Evolutionary conservation across 805 yeast species (phyloP), one percentile per base, ranked within the genome.

Genomic region (Blastobotrys mokoenaii): DNA sequence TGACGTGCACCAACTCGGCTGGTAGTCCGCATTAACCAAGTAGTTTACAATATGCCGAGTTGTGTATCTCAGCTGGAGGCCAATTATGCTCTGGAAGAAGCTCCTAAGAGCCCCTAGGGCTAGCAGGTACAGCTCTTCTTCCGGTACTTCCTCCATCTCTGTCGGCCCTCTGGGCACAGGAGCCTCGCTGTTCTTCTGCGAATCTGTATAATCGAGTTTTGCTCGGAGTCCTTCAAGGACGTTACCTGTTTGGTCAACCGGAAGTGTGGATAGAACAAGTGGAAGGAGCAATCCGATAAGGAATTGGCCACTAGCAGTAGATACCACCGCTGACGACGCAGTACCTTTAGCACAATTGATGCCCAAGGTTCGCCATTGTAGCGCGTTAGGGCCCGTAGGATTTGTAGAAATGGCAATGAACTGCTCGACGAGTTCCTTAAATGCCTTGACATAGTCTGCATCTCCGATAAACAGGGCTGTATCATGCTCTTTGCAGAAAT

Each of bases 401-500:
- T 18, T 34, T 31, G 14, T n/a, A 12, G 40, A 16, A 18, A 43
- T 43, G 30, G 31, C 30, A 22, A 50, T 42, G 27, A 16, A 51
- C 40, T 43, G 38, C 22, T 45, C 36, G 14, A 55, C 45, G n/a
- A 73, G 53, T 14, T 60, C 46, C 16, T 64, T 63, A 59, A 80
- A 82, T 38, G 63, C 51, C 25, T 65, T 65, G 8, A 77, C 73
- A 57, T 80, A 83, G 20, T 61, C 69, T 38, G 73, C 66, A 62
- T 84, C 86, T 35, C 88, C 88, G 27, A 76, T 69, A 54, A 82
- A 77, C 46, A 84, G 66, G 8, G 77, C 79, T 12, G 75, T 77
- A 51, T 81, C 84, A 45, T 83, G 72, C 38, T 74, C 67, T 11
- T 59, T 51, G 53, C 78, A 74, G 45, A 77, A 73, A 11, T 58